phyloP scores from a whole-genome alignment of 331 rosid species.

The Pyracantha coccinea region DNA sequence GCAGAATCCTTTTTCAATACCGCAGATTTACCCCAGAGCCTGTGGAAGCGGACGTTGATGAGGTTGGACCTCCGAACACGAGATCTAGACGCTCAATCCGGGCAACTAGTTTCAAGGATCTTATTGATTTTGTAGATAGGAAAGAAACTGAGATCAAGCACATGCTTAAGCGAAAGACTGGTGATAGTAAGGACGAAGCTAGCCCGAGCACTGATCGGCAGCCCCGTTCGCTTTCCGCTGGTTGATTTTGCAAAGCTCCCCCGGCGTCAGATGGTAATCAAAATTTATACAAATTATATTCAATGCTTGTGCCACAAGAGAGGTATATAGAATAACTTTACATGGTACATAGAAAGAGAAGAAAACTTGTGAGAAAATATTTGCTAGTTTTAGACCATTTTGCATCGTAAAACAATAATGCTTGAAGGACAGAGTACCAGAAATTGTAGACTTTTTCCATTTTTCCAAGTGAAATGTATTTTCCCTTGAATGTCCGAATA shows the following conservation, averaged over 20 bases:
- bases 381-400: background rate
- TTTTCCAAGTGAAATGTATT: background rate
- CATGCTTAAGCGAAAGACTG: conserved; percentile 34
- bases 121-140: conserved; percentile 50
- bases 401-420: background rate
- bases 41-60: conserved; percentile 26
- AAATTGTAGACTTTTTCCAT: background rate
- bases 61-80: conserved; percentile 15
- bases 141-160: conserved; percentile 61
- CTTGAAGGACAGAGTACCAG: background rate
- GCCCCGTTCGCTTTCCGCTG: conserved; percentile 17
- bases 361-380: background rate
- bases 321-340: conserved; percentile 14
- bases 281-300: conserved; percentile 5
- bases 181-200: conserved; percentile 34
- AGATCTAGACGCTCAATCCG: conserved; percentile 20
- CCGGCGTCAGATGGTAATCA: conserved; percentile 1
- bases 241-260: background rate
- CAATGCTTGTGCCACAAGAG: background rate
- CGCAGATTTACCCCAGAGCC: conserved; percentile 34
- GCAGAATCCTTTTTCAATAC: conserved; percentile 42
- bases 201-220: conserved; percentile 27
- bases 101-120: conserved; percentile 37
- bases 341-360: background rate
- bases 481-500: background rate